These are phyloP conservation scores for Prunus padus DNA, from an alignment of 306 rosid species.

Conservation along the genomic window DNA sequence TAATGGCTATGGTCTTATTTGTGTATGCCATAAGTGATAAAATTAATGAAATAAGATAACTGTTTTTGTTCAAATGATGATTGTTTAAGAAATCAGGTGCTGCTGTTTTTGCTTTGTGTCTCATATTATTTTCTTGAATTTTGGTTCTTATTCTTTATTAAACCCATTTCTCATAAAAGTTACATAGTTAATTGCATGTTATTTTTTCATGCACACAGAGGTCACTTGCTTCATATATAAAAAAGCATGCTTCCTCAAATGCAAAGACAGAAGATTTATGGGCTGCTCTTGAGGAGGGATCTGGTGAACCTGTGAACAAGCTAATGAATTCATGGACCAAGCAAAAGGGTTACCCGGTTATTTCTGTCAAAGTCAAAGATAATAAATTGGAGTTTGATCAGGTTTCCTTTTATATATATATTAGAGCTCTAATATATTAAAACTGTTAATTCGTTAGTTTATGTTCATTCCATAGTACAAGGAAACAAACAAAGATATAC, in stretches of 20 bases:
- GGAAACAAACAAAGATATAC: slow-evolving; percentile 2
- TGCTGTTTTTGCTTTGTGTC: background rate
- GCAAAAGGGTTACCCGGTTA: slow-evolving; percentile 90
- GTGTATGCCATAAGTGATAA: background rate
- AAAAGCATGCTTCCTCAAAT: slow-evolving; percentile 71
- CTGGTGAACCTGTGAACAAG: slow-evolving; percentile 85
- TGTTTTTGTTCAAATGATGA: too few relatives aligned
- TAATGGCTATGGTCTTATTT: background rate
- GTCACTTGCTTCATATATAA: slow-evolving; percentile 86
- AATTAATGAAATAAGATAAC: too few relatives aligned
- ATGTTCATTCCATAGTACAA: slow-evolving; percentile 2
- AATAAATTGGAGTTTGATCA: slow-evolving; percentile 78
- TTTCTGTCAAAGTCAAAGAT: slow-evolving; percentile 59
- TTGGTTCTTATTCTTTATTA: background rate
- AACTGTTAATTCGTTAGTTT: background rate
- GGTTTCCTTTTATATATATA: slow-evolving; percentile 39
- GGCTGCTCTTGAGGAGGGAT: slow-evolving; percentile 94
- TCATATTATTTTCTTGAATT: background rate
- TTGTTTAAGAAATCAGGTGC: too few relatives aligned
- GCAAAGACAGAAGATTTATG: slow-evolving; percentile 92
- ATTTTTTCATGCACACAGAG: slow-evolving; percentile 47
- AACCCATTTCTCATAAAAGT: background rate
- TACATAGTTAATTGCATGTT: background rate
- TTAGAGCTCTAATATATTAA: too few relatives aligned
- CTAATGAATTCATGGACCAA: slow-evolving; percentile 93